A percentile compares a stretch with the other conserved stretches of the same genome.
phyloP scores from a whole-genome alignment of 768 basidiomycete genomes.

The Baorangia bicolor region DNA sequence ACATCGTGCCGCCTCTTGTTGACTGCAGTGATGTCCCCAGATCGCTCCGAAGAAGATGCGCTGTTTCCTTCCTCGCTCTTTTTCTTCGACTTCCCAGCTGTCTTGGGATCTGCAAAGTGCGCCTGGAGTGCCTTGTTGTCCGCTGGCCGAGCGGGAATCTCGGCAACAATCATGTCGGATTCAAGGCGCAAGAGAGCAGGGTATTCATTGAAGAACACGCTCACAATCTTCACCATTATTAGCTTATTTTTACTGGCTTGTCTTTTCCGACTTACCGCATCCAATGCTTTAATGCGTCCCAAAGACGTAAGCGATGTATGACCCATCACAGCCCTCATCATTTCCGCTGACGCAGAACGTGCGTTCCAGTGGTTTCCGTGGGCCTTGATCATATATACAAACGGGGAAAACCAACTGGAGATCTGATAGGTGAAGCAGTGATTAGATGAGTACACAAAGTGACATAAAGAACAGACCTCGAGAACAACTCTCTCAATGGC shows the following conservation, averaged over 20 bases:
- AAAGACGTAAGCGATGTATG: neutral
- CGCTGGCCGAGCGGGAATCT: too few species aligned
- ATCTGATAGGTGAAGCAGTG: neutral
- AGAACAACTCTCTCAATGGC: neutral
- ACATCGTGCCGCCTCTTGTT: too few species aligned
- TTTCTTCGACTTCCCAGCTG: too few species aligned
- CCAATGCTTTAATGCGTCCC: neutral
- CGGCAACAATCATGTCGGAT: too few species aligned
- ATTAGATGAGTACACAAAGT: too few species aligned
- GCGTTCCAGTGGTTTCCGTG: neutral
- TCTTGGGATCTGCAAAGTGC: too few species aligned
- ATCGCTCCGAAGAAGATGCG: too few species aligned
- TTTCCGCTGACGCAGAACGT: neutral
- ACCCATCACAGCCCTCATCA: neutral
- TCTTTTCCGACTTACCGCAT: neutral
- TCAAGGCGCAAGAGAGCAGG: too few species aligned
- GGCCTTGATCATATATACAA: neutral
- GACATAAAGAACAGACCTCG: neutral
- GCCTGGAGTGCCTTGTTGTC: too few species aligned
- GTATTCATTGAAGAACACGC: too few species aligned
- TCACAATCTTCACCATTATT: neutral
- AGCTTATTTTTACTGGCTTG: neutral
- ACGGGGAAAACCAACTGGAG: conserved; percentile 1
- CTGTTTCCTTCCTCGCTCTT: too few species aligned
- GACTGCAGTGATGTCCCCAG: too few species aligned